These are phyloP conservation scores for Xenosphaeropsis pyriputrescens DNA, from an alignment of 2,329 filamentous ascomycete species.

Conservation along the genomic window DNA sequence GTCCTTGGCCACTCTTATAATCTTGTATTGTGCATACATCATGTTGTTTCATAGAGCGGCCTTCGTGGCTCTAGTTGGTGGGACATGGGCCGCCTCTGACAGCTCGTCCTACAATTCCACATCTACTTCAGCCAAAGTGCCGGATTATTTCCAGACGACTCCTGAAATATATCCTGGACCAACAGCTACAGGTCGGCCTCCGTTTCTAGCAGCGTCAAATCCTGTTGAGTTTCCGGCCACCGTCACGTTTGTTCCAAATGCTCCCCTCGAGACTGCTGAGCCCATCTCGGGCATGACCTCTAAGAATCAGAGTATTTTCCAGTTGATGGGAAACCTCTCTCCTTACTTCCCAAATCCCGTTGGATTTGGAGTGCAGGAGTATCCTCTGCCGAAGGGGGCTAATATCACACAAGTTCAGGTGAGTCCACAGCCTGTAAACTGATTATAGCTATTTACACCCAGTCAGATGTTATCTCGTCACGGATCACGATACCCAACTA, in stretches of 20 bases:
- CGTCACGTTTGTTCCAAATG: conserved; percentile 50
- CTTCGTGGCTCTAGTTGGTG: neutral
- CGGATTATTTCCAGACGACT: conserved; percentile 48
- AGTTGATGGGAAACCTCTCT: conserved; percentile 52
- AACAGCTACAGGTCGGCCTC: conserved; percentile 52
- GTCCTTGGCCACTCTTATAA: neutral
- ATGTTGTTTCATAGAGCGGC: neutral
- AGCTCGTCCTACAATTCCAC: neutral
- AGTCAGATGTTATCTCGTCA: conserved; percentile 56
- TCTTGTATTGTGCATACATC: neutral
- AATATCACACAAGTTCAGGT: conserved; percentile 52
- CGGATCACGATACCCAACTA: conserved; percentile 59
- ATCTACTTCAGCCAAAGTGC: conserved; percentile 24
- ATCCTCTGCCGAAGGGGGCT: conserved; percentile 47
- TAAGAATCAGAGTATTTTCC: conserved; percentile 51
- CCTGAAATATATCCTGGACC: conserved; percentile 48
- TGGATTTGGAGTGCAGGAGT: conserved; percentile 63
- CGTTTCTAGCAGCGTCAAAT: conserved; percentile 59
- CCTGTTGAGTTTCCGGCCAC: conserved; percentile 44
- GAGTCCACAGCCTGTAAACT: conserved; percentile 1
- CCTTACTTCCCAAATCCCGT: conserved; percentile 53
- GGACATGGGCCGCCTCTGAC: neutral
- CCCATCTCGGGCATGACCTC: conserved; percentile 45
- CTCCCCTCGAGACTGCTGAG: conserved; percentile 55
- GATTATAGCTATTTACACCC: too few relatives aligned